Percentiles rank a stretch among this genome's conserved stretches.
These are phyloP conservation scores for Eucalyptus polyanthemos DNA, from an alignment of 345 rosid species.

Conservation along the genomic window DNA sequence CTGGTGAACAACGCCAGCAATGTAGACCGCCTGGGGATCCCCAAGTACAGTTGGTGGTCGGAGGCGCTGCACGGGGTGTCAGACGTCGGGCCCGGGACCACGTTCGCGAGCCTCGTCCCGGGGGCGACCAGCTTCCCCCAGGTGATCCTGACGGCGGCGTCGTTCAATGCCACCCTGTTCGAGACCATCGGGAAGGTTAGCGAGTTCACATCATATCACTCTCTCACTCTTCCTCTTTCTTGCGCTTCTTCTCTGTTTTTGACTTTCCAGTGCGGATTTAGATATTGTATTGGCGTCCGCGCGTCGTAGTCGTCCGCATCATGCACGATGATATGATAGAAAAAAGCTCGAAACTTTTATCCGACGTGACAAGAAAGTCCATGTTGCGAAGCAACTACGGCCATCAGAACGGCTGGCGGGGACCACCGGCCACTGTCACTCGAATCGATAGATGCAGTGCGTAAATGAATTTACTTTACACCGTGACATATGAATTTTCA, in stretches of 20 bases:
- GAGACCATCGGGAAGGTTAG: constrained; percentile 83
- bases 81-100: constrained; percentile 58
- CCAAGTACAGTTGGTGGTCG: constrained; percentile 88
- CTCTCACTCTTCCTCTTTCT: background rate
- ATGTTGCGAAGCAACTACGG: too few species aligned
- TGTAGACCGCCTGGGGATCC: constrained; percentile 71
- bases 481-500: background rate
- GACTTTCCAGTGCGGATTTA: background rate
- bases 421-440: background rate
- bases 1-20: constrained; percentile 36
- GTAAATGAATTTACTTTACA: background rate
- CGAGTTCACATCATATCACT: too few species aligned
- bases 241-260: background rate
- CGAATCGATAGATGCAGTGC: background rate
- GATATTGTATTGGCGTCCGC: background rate
- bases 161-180: constrained; percentile 77
- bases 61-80: constrained; percentile 97
- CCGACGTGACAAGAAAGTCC: background rate
- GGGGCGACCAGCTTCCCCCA: constrained; percentile 97
- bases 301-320: background rate
- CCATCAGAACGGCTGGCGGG: background rate
- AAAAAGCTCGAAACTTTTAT: background rate
- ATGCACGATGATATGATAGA: background rate
- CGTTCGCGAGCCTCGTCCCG: constrained; percentile 45
- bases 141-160: constrained; percentile 86